Evolutionary conservation across 2,329 filamentous ascomycete genomes (phyloP).

Genomic region (Fusarium transvaalense): DNA sequence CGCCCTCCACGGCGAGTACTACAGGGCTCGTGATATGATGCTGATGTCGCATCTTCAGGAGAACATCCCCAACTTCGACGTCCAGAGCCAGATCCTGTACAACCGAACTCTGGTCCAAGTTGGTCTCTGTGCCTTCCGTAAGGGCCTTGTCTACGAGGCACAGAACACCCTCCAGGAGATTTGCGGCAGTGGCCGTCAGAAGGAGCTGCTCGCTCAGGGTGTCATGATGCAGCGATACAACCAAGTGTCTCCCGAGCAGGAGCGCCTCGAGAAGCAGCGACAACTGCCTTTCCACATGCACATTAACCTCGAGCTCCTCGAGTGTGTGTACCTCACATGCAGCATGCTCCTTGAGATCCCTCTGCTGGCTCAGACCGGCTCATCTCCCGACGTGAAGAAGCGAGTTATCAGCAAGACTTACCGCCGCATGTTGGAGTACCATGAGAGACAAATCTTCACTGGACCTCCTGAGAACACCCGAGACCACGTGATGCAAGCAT

Average conservation of each 20-base stretch:
- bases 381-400: conserved; percentile 96
- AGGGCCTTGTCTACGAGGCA: conserved; percentile 95
- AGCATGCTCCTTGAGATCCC: conserved; percentile 99
- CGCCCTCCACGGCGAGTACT: conserved; percentile 97
- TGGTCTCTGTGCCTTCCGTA: conserved; percentile 97
- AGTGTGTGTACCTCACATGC: conserved; percentile 98
- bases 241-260: conserved; percentile 96
- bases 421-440: conserved; percentile 98
- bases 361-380: conserved; percentile 94
- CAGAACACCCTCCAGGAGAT: conserved; percentile 99
- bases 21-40: conserved; percentile 98
- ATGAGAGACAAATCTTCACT: conserved; percentile 99
- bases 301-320: conserved; percentile 98
- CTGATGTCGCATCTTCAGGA: conserved; percentile 99
- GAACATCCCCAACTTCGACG: conserved; percentile 95
- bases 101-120: conserved; percentile 98
- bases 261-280: conserved; percentile 95
- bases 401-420: conserved; percentile 99
- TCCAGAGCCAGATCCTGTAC: conserved; percentile 97
- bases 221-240: conserved; percentile 98
- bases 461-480: conserved; percentile 98
- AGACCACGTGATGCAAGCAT: conserved; percentile 99
- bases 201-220: conserved; percentile 96
- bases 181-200: conserved; percentile 95
- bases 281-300: conserved; percentile 99